Conservation (phyloP, 2,329 filamentous ascomycete species). For the Huntiella savannae region DNA sequence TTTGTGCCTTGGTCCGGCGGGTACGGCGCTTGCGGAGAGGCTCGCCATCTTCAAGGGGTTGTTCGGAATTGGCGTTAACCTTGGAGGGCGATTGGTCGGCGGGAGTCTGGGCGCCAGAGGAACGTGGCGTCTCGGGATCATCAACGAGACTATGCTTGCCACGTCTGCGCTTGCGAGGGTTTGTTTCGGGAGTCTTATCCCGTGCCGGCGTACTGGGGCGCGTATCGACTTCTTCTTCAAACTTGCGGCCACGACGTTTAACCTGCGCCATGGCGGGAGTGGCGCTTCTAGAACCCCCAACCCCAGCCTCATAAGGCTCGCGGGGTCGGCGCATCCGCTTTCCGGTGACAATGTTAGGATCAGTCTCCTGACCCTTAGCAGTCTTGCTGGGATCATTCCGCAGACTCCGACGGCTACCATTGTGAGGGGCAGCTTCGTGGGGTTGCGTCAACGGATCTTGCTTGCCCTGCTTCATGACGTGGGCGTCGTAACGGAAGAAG, state of each 20-base stretch:
- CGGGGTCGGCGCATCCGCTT: slow-evolving; percentile 36
- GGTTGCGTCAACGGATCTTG: slow-evolving; percentile 38
- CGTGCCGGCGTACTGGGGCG: slow-evolving; percentile 17
- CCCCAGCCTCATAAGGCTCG: slow-evolving; percentile 27
- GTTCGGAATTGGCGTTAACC: slow-evolving; percentile 26
- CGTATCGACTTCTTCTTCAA: slow-evolving; percentile 17
- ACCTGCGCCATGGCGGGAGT: slow-evolving; percentile 24
- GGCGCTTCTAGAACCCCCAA: slow-evolving; percentile 26
- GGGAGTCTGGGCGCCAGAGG: slow-evolving; percentile 17
- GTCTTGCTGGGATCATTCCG: slow-evolving; percentile 39
- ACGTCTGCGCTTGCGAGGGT: slow-evolving; percentile 9
- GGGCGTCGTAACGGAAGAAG: slow-evolving; percentile 41
- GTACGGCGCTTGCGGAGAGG: slow-evolving; percentile 19
- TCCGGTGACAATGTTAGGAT: slow-evolving; percentile 27
- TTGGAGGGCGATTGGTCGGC: not conserved
- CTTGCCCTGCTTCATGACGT: slow-evolving; percentile 35
- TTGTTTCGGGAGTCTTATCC: slow-evolving; percentile 2
- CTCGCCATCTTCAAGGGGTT: slow-evolving; percentile 18
- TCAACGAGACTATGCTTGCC: slow-evolving; percentile 6
- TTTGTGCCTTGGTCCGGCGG: slow-evolving; percentile 7
- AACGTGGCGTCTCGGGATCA: not conserved
- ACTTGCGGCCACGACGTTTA: slow-evolving; percentile 16
- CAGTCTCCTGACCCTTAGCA: slow-evolving; percentile 36
- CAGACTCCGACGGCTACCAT: slow-evolving; percentile 33
- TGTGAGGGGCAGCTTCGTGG: slow-evolving; percentile 20